Evolutionary conservation across 495 filamentous ascomycete species (phyloP).

Genomic region (Hypoxylon lenormandii): DNA sequence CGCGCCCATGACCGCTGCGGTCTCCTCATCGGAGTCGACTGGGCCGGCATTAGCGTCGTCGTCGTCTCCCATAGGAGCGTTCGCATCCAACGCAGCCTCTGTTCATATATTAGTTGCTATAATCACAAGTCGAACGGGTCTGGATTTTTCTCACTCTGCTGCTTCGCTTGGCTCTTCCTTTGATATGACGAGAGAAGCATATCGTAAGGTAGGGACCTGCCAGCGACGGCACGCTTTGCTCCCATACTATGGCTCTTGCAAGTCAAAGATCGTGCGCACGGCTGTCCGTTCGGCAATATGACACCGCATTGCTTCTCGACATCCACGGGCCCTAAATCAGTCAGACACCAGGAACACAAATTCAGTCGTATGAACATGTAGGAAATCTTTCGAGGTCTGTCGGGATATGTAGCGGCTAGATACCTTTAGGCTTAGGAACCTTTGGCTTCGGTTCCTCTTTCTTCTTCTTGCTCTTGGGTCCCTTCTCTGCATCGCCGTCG

Average conservation of each 20-base stretch:
- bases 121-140: background rate
- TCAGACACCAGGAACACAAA: constrained; percentile 32
- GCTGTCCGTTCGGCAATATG: constrained; percentile 79
- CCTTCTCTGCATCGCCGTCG: constrained; percentile 78
- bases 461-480: constrained; percentile 88
- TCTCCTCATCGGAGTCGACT: constrained; percentile 94
- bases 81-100: constrained; percentile 94
- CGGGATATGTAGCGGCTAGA: constrained; percentile 23
- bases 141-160: constrained; percentile 75
- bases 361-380: background rate
- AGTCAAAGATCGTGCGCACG: constrained; percentile 89
- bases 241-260: constrained; percentile 99
- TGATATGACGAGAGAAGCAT: constrained; percentile 93
- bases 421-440: constrained; percentile 84
- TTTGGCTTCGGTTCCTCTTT: constrained; percentile 96
- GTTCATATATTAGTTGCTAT: constrained; percentile 47
- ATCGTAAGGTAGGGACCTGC: constrained; percentile 91
- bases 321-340: constrained; percentile 79
- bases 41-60: constrained; percentile 76
- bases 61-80: constrained; percentile 90
- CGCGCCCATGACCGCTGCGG: constrained; percentile 85
- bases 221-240: constrained; percentile 89
- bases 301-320: constrained; percentile 98
- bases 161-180: constrained; percentile 98
- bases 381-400: too few species aligned